These are phyloP conservation scores for Chlamydomonas eustigma DNA, from an alignment of 139 green algal genomes.

Conservation along the genomic window DNA sequence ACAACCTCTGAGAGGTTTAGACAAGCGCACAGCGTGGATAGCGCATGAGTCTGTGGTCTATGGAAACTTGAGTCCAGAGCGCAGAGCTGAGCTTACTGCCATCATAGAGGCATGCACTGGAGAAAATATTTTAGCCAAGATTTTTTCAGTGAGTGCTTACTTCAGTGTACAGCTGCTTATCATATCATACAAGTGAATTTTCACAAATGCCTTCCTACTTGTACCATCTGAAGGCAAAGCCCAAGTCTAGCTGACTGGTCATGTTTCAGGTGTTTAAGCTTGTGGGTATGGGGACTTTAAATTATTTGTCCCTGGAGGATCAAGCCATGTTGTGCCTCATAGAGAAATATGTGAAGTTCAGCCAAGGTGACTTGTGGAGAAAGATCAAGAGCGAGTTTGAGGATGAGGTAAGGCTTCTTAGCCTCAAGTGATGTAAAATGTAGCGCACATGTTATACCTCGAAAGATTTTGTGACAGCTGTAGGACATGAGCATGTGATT, in stretches of 20 bases:
- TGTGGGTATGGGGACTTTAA: conserved; percentile 31
- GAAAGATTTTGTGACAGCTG: too few relatives aligned
- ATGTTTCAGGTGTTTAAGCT: conserved; percentile 36
- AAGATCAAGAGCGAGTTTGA: conserved; percentile 29
- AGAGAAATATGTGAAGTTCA: conserved; percentile 50
- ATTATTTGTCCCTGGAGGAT: conserved; percentile 34
- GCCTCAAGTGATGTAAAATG: too few relatives aligned
- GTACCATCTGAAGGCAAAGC: too few relatives aligned
- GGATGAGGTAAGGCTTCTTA: conserved; percentile 9
- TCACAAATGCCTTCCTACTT: too few relatives aligned
- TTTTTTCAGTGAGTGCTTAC: conserved; percentile 23
- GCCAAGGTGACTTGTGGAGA: conserved; percentile 49
- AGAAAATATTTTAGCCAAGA: conserved; percentile 35
- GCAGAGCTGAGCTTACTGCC: conserved; percentile 1
- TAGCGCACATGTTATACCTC: too few relatives aligned
- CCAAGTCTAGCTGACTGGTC: too few relatives aligned
- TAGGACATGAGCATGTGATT: too few relatives aligned
- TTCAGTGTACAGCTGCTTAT: too few relatives aligned
- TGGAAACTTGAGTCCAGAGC: conserved; percentile 7
- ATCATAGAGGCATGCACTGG: conserved; percentile 7
- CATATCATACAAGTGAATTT: too few relatives aligned
- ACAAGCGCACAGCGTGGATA: conserved; percentile 28
- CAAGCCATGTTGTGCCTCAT: conserved; percentile 32
- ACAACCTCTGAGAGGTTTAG: conserved; percentile 36
- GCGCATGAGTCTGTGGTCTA: conserved; percentile 27